Evolutionary conservation across 106 monocot genomes (phyloP).

Genomic region (Cymbidium sinense): DNA sequence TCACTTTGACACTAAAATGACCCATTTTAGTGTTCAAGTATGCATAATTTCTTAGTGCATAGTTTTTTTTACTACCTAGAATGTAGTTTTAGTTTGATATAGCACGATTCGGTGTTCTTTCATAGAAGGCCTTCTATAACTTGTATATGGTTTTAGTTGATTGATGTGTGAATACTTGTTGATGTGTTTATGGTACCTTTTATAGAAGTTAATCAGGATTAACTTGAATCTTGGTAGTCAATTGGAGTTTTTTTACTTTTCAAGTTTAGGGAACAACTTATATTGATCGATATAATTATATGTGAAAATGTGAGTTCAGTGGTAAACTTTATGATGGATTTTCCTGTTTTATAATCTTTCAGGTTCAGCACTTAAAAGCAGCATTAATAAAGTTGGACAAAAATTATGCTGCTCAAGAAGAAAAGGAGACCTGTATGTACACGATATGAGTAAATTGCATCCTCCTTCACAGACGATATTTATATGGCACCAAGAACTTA

Average conservation of each 20-base stretch:
- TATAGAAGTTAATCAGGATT: background rate
- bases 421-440: conserved; percentile 62
- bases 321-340: background rate
- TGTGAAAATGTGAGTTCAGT: background rate
- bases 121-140: background rate
- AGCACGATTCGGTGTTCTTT: too few species aligned
- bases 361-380: conserved; percentile 59
- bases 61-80: too few species aligned
- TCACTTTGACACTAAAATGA: too few species aligned
- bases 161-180: background rate
- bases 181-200: background rate
- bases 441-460: conserved; percentile 1
- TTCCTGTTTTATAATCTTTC: conserved; percentile 10
- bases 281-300: background rate
- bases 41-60: too few species aligned
- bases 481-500: background rate
- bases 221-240: background rate
- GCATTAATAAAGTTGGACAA: conserved; percentile 56
- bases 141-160: background rate
- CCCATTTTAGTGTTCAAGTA: too few species aligned
- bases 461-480: background rate
- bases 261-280: background rate
- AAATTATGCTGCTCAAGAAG: conserved; percentile 75
- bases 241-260: background rate
- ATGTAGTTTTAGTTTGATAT: too few species aligned